Evolutionary conservation across 192 early-diverging fungal species (phyloP).

Genomic region (Podila horticola): DNA sequence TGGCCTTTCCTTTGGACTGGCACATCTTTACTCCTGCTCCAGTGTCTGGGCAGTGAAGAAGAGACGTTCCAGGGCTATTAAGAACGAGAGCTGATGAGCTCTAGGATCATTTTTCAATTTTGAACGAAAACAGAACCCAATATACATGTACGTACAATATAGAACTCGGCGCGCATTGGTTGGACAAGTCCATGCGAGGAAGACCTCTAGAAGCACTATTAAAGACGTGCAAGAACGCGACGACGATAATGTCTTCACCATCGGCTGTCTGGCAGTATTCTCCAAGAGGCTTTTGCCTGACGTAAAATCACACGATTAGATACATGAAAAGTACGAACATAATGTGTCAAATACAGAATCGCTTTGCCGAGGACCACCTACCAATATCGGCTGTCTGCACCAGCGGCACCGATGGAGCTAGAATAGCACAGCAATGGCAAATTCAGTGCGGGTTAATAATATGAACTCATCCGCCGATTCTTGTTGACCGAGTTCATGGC

Average conservation of each 20-base stretch:
- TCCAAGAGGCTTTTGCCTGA: conserved; percentile 56
- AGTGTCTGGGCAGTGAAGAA: conserved; percentile 76
- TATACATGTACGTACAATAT: conserved; percentile 50
- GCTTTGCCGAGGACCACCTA: background rate
- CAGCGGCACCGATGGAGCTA: conserved; percentile 63
- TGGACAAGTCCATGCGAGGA: conserved; percentile 75
- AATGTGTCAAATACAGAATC: background rate
- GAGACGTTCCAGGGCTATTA: conserved; percentile 59
- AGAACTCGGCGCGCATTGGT: conserved; percentile 65
- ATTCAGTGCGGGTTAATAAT: background rate
- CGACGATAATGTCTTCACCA: conserved; percentile 61
- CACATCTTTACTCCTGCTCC: conserved; percentile 75
- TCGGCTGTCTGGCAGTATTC: conserved; percentile 67
- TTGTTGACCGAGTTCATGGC: no score
- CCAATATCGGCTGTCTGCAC: conserved; percentile 51
- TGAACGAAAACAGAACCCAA: no score
- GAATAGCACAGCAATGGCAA: conserved; percentile 6
- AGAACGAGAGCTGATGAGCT: no score
- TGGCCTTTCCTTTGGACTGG: conserved; percentile 76
- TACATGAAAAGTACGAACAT: background rate
- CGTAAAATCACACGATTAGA: background rate
- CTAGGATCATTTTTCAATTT: no score
- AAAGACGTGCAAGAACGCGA: conserved; percentile 74
- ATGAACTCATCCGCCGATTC: no score
- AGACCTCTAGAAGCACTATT: conserved; percentile 61